These are phyloP conservation scores for Microbotryomycetes sp. DNA, from an alignment of 1,284 basidiomycete genomes.

Conservation along the genomic window DNA sequence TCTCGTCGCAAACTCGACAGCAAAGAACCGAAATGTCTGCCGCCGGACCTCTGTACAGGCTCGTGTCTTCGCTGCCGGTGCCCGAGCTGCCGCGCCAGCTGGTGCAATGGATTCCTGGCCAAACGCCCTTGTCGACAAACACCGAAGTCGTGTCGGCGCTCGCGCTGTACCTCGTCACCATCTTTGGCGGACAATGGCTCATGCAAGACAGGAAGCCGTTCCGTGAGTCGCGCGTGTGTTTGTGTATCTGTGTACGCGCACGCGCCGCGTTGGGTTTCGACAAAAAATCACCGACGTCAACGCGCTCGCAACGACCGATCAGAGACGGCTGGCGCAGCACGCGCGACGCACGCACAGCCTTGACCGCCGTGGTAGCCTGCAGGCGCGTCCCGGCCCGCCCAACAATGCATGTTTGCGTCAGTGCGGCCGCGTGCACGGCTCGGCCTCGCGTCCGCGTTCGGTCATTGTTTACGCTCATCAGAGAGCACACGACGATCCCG, in stretches of 20 bases:
- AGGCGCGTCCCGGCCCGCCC: too few species aligned
- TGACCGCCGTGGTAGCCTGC: too few species aligned
- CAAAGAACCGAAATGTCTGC: constrained; percentile 7
- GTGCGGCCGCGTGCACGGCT: too few species aligned
- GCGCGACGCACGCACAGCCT: too few species aligned
- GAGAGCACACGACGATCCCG: too few species aligned
- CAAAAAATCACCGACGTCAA: neutral
- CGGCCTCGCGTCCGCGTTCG: too few species aligned
- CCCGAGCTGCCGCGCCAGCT: constrained; percentile 55
- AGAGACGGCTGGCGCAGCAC: neutral
- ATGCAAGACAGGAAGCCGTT: constrained; percentile 55
- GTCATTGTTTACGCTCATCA: too few species aligned
- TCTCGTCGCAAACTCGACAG: too few species aligned
- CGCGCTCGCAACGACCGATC: neutral
- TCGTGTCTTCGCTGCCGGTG: constrained; percentile 52
- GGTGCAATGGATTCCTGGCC: constrained; percentile 60
- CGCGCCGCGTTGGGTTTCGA: neutral
- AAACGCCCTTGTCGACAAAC: constrained; percentile 72
- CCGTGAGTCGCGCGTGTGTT: constrained; percentile 24
- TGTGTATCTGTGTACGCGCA: neutral
- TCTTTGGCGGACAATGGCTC: constrained; percentile 76
- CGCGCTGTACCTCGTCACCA: constrained; percentile 71
- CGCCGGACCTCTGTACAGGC: constrained; percentile 33
- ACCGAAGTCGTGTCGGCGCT: constrained; percentile 64
- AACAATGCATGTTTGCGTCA: too few species aligned